phyloP scores from a whole-genome alignment of 2,329 filamentous ascomycete species.

The Trichoderma cornu-damae region DNA sequence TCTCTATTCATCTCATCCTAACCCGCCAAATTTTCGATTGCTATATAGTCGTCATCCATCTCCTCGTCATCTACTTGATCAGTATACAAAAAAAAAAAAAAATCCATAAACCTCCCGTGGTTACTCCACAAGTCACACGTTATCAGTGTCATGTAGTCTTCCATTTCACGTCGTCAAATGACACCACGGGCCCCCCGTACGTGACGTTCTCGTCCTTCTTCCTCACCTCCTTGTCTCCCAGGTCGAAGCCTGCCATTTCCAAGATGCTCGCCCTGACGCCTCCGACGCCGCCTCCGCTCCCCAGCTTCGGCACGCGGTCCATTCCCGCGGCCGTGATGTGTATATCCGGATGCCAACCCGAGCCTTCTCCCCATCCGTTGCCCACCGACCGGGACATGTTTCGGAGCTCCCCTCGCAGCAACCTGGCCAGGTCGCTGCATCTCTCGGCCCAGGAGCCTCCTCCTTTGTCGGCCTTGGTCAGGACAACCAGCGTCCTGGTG shows the following conservation, averaged over 20 bases:
- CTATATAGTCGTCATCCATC: no score
- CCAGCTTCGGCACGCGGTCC: constrained; percentile 28
- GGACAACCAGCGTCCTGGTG: constrained; percentile 44
- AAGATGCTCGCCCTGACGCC: constrained; percentile 38
- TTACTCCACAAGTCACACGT: background rate
- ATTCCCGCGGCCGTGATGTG: constrained; percentile 38
- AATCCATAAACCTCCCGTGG: background rate
- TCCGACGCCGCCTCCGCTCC: constrained; percentile 37
- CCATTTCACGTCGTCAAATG: constrained; percentile 38
- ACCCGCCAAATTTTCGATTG: no score
- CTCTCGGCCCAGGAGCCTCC: constrained; percentile 28
- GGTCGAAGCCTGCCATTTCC: constrained; percentile 37
- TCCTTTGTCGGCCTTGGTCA: constrained; percentile 54
- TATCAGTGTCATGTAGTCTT: constrained; percentile 23
- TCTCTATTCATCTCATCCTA: no score
- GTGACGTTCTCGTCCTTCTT: constrained; percentile 34
- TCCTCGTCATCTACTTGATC: no score
- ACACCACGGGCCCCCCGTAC: constrained; percentile 35
- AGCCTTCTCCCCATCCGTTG: constrained; percentile 29
- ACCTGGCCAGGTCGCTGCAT: constrained; percentile 27
- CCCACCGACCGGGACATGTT: constrained; percentile 24
- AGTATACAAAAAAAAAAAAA: no score
- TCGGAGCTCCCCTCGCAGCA: constrained; percentile 28
- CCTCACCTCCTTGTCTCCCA: constrained; percentile 30
- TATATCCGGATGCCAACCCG: constrained; percentile 29